Conservation (phyloP, 2,329 filamentous ascomycete genomes). For the Ophiosphaerella herpotricha region DNA sequence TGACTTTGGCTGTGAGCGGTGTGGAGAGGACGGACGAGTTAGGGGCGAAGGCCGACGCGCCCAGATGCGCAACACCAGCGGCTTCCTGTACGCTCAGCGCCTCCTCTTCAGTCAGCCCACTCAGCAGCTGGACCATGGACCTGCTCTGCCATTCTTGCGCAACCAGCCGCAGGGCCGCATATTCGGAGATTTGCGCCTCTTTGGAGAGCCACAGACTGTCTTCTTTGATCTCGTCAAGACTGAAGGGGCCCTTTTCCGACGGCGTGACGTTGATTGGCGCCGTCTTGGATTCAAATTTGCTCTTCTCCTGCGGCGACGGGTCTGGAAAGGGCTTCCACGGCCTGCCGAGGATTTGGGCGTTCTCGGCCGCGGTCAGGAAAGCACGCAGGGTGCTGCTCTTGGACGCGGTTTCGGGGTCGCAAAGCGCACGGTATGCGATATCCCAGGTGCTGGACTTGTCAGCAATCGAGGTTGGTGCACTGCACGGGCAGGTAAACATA, state of each 20-base stretch:
- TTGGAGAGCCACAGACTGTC: conserved; percentile 87
- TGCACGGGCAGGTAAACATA: conserved; percentile 54
- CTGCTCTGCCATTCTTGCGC: conserved; percentile 84
- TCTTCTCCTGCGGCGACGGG: conserved; percentile 66
- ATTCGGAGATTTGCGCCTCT: conserved; percentile 75
- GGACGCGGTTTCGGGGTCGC: conserved; percentile 52
- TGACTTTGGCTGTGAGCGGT: conserved; percentile 24
- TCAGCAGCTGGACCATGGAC: conserved; percentile 71
- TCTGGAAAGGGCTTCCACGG: conserved; percentile 70
- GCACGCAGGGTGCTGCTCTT: conserved; percentile 55
- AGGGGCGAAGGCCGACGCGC: conserved; percentile 53
- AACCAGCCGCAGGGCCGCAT: conserved; percentile 78
- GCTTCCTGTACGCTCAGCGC: conserved; percentile 75
- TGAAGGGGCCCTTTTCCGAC: conserved; percentile 67
- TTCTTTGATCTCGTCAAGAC: conserved; percentile 78
- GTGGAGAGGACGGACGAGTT: conserved; percentile 50
- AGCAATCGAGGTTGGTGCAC: conserved; percentile 5
- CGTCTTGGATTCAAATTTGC: conserved; percentile 80
- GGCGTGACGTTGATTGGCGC: conserved; percentile 83
- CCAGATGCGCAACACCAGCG: conserved; percentile 67
- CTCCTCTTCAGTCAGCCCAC: conserved; percentile 77
- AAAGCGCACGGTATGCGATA: conserved; percentile 59
- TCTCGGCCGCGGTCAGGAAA: conserved; percentile 74
- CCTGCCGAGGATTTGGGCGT: conserved; percentile 68
- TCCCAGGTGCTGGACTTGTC: conserved; percentile 64